Base-by-base conservation (phyloP, 2,329 filamentous ascomycete species). In the Ascochyta viciae-villosae region DNA sequence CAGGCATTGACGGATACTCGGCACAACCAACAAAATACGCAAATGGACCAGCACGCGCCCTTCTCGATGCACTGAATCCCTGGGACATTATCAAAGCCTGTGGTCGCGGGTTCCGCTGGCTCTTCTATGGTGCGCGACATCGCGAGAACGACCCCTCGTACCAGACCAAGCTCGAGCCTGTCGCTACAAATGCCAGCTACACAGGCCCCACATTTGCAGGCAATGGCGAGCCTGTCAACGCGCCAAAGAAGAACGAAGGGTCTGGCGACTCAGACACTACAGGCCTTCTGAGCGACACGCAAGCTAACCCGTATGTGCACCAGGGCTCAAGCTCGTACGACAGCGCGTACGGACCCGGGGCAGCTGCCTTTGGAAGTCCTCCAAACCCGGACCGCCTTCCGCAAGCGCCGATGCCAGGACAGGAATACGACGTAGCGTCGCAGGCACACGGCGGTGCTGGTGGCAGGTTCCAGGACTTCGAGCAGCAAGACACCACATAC, bases 61-160 rank as follows among this genome's bases (percentile, higher is more conserved):
- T 94, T 6, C 72, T 81, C 1, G 88, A 94, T 66, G 87, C 90
- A 1, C 82, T 92, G 71, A 95, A 95, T 67, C 83, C 89, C 0
- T 91, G 90, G 87, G 92, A 96, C 73, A 84, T 96, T 38, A 77
- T 91, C 68, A 96, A 93, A 76, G 90, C 90, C 0, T 87, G 90
- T 58, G 89, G 88, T 8, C 85, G 92, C 46, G 89, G 90, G 22
- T 84, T 91, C 65, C 85, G 89, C 64, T 96, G 92, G 92, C 79
- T 96, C 19, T 88, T 93, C 60, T 85, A 91, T 15, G 91, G 91
- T 38, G 83, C 85, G 50, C 88, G 86, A 71, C 76, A 80, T 58
- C 83, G 89, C 33, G 70, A 76, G 51, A 55, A 72, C 6, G 80
- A 82, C 57, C 51, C 67, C 5, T 78, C 74, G 23, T 82, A 82